Percentiles rank a stretch among this genome's conserved stretches.
These are phyloP conservation scores for Trametes punicea DNA, from an alignment of 768 basidiomycete species.

Conservation along the genomic window DNA sequence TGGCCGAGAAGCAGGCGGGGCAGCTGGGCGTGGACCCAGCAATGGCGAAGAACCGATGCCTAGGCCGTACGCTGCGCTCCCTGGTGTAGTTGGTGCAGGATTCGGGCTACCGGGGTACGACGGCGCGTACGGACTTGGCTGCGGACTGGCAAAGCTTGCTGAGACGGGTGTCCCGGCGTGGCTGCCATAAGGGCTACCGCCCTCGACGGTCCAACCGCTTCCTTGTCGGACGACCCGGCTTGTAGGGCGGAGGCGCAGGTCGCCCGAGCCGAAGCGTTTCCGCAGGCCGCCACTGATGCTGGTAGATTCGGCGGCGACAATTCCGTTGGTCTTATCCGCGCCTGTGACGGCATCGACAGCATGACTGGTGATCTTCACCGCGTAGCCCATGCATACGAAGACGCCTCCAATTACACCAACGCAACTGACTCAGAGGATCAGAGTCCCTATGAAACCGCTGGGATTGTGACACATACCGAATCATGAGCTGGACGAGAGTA, in stretches of 20 bases:
- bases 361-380: slow-evolving; percentile 51
- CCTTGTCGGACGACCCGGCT: slow-evolving; percentile 55
- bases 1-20: slow-evolving; percentile 10
- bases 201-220: slow-evolving; percentile 57
- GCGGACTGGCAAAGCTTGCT: slow-evolving; percentile 30
- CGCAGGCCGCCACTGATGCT: slow-evolving; percentile 53
- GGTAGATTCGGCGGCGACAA: slow-evolving; percentile 65
- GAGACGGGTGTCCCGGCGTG: slow-evolving; percentile 36
- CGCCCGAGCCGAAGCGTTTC: slow-evolving; percentile 65
- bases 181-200: slow-evolving; percentile 38
- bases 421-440: slow-evolving; percentile 37
- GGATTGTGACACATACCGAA: slow-evolving; percentile 43
- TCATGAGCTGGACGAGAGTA: slow-evolving; percentile 72
- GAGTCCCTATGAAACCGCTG: background rate
- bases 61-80: slow-evolving; percentile 8
- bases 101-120: slow-evolving; percentile 12
- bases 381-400: slow-evolving; percentile 81
- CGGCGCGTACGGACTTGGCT: slow-evolving; percentile 5
- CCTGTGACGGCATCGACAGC: slow-evolving; percentile 64
- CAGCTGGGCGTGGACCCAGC: slow-evolving; percentile 8
- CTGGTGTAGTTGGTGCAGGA: slow-evolving; percentile 3
- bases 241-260: slow-evolving; percentile 53
- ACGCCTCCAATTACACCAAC: slow-evolving; percentile 94
- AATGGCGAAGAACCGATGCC: slow-evolving; percentile 14
- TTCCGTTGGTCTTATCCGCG: slow-evolving; percentile 45